Base-by-base conservation (phyloP, 768 basidiomycete species). In the Mycena floridula region DNA sequence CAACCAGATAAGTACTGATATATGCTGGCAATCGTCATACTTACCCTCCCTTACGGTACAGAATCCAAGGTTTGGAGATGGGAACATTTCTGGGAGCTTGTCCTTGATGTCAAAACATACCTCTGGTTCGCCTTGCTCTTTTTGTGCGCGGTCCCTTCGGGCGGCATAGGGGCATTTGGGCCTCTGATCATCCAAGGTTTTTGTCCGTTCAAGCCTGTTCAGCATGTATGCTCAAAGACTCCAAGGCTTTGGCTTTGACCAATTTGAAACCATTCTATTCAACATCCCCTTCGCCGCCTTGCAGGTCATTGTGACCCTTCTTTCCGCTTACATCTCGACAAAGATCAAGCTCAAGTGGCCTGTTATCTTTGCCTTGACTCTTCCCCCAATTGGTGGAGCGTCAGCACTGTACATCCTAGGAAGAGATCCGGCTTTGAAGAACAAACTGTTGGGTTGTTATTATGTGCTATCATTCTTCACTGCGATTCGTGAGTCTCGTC, bases 51-150 rank as follows among this genome's bases (percentile, higher is more conserved):
- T 65, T n/a, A n/a, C n/a, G 70, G 65, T 20, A 68, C 62, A 5
- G 72, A 73, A 48, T 60, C 64, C 8, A 74, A 74, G 50, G 58
- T 63, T 4, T 72, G 69, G 68, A 73, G 72, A 53, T 66, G 66
- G 65, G 58, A 65, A 5, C 72, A 74, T 53, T 68, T 69, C 11
- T 54, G 50, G 54, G 67, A 71, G 25, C 54, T 63, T 2, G 32
- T 64, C 4, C n/a, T 58, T 6, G 72, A 74, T 49, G 50, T 58
- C 8, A 73, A 74, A 51, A 65, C 67, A 2, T 72, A 70, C 49
- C 56, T 67, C 5, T 73, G 66, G 64, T 69, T 67, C 36, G 23
- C 61, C 1, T 56, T 73, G 27, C 60, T 69, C n/a, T 68, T 72
- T 49, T 56, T 68, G 25, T 67, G 68, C 59, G 68, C 69, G 48